Conservation (phyloP, 768 basidiomycete genomes). For the Boletus barrowsii region DNA sequence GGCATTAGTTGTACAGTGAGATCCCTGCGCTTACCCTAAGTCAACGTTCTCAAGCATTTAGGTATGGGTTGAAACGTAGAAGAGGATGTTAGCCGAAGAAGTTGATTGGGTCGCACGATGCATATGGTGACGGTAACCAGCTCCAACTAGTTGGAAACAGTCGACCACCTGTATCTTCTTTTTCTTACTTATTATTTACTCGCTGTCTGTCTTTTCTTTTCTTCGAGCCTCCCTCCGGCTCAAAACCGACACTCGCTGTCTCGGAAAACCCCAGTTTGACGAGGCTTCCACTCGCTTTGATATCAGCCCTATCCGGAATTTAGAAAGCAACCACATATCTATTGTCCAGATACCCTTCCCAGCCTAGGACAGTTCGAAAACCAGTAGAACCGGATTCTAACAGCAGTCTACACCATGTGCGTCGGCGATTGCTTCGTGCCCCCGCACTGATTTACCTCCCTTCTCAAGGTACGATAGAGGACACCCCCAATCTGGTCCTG, state of each 20-base stretch:
- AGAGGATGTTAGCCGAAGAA: constrained; percentile 17
- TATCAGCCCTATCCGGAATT: constrained; percentile 6
- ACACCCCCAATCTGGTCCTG: constrained; percentile 52
- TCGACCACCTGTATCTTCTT: constrained; percentile 1
- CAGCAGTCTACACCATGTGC: constrained; percentile 64
- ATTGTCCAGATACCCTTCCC: constrained; percentile 29
- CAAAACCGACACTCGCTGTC: constrained; percentile 18
- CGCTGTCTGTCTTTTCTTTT: constrained; percentile 4
- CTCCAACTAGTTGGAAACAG: neutral
- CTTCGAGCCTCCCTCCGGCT: constrained; percentile 10
- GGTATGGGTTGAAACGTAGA: too few species aligned
- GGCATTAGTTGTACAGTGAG: too few species aligned
- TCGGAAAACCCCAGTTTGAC: constrained; percentile 15
- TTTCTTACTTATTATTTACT: neutral
- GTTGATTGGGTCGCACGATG: constrained; percentile 15
- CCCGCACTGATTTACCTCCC: constrained; percentile 6
- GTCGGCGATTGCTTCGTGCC: constrained; percentile 27
- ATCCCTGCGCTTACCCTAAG: too few species aligned
- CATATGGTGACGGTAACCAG: constrained; percentile 18
- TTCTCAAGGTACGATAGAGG: constrained; percentile 55
- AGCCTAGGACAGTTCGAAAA: constrained; percentile 35
- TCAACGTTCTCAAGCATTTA: too few species aligned
- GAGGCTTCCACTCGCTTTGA: constrained; percentile 32
- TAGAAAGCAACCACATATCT: neutral
- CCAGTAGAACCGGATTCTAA: constrained; percentile 51